phyloP scores from a whole-genome alignment of 768 basidiomycete species.

The Boletus fagicola region DNA sequence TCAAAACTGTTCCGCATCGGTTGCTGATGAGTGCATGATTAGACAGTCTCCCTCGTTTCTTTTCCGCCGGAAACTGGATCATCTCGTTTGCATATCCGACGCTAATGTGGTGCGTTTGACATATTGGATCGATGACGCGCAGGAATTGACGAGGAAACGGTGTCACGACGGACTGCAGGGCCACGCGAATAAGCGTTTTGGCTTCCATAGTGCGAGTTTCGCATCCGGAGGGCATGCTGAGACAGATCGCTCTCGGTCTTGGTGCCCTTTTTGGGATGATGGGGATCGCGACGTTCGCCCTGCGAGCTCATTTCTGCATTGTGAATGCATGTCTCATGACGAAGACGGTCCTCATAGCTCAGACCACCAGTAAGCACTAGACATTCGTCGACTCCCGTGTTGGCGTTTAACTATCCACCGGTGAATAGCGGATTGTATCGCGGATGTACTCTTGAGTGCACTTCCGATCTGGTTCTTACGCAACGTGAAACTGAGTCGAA shows the following conservation, averaged over 20 bases:
- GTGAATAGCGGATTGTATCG: constrained; percentile 21
- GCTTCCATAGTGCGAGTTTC: constrained; percentile 23
- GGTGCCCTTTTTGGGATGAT: constrained; percentile 11
- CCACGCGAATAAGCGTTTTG: constrained; percentile 26
- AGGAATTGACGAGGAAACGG: neutral
- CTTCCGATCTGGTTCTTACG: constrained; percentile 22
- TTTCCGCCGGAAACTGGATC: constrained; percentile 10
- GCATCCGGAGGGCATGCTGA: constrained; percentile 12
- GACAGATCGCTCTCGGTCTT: constrained; percentile 1
- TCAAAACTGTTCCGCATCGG: neutral
- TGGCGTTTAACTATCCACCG: neutral
- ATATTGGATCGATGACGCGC: neutral
- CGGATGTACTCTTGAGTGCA: constrained; percentile 19
- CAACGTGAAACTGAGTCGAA: constrained; percentile 12
- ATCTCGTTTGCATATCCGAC: constrained; percentile 18
- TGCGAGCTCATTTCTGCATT: constrained; percentile 12
- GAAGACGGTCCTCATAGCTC: neutral
- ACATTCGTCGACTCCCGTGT: neutral
- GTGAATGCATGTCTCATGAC: neutral
- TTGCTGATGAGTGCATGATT: neutral
- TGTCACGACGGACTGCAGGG: constrained; percentile 13
- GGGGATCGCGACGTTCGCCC: constrained; percentile 2
- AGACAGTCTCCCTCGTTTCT: constrained; percentile 9
- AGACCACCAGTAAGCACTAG: constrained; percentile 11
- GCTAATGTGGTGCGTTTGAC: constrained; percentile 17